Evolutionary conservation across 2,329 filamentous ascomycete species (phyloP), one percentile per base, ranked within the genome.

Genomic region (Huntiella bhutanensis): DNA sequence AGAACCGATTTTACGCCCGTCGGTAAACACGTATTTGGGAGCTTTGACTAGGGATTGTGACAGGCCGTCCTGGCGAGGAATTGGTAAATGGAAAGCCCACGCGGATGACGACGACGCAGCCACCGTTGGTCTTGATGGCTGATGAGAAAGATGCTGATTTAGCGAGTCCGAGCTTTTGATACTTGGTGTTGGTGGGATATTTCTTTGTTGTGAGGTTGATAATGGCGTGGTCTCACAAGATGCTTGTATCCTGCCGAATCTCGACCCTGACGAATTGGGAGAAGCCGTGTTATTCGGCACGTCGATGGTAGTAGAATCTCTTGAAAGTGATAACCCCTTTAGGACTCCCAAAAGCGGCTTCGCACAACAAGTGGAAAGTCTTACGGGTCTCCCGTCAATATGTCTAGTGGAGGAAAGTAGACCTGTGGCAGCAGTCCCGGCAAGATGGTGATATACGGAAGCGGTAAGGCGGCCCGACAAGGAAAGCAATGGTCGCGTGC

Each of bases 61-160:
- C 12, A 8, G 41, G 4, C 12, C 40, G 41, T 35, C 41, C n/a
- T 35, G 33, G 17, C 15, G 13, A 33, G 12, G 41, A 32, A 19
- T 35, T 5, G 33, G 33, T 2, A 34, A 37, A 35, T 47, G 19
- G 39, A 32, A 22, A 19, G 6, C 10, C 5, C n/a, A 40, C 15
- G 28, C 33, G 22, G 34, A 35, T 43, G 43, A 49, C 36, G 48
- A 43, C 28, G 40, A 44, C 36, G 34, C 19, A 19, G 34, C 8
- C 16, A 17, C 32, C 35, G 38, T 37, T 46, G n/a, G 33, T 44
- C 42, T 33, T 22, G 13, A 43, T 43, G 40, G 33, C 35, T 45
- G 8, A 37, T 36, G 34, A 13, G 19, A 45, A 36, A 3, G 28
- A 41, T 47, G 39, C 33, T 22, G 16, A 42, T 43, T 43, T 16